Conservation (phyloP, 257 asterid genomes). For the Verbascum thapsus region DNA sequence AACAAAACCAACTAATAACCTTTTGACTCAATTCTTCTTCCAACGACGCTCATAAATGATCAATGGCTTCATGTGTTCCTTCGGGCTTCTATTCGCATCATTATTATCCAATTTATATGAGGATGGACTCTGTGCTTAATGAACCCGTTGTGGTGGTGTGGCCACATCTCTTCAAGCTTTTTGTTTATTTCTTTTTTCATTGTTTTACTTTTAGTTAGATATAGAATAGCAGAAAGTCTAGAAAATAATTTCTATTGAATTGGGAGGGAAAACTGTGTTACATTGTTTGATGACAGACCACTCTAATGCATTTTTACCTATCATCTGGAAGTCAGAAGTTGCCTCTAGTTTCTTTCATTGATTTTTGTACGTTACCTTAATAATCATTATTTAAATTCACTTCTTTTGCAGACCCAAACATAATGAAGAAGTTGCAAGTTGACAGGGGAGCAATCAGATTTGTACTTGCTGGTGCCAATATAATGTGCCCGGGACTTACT, state of each 20-base stretch:
- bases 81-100: too few relatives aligned
- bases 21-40: too few relatives aligned
- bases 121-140: conserved; percentile 4
- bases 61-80: too few relatives aligned
- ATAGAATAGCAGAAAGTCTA: too few relatives aligned
- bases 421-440: conserved; percentile 95
- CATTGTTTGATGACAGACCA: not conserved
- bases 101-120: not conserved
- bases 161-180: not conserved
- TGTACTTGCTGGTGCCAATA: conserved; percentile 98
- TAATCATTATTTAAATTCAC: not conserved
- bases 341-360: conserved; percentile 8
- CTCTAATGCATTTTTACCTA: not conserved
- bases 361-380: not conserved
- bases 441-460: conserved; percentile 94
- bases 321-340: not conserved
- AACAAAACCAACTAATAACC: too few relatives aligned
- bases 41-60: too few relatives aligned
- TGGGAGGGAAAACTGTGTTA: too few relatives aligned
- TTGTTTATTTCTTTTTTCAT: not conserved
- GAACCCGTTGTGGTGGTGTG: conserved; percentile 7
- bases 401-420: conserved; percentile 76
- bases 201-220: too few relatives aligned
- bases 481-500: conserved; percentile 99
- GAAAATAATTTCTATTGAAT: too few relatives aligned